These are phyloP conservation scores for Cardiosporidium cionae DNA, from an alignment of 169 alveolate genomes.

Conservation along the genomic window DNA sequence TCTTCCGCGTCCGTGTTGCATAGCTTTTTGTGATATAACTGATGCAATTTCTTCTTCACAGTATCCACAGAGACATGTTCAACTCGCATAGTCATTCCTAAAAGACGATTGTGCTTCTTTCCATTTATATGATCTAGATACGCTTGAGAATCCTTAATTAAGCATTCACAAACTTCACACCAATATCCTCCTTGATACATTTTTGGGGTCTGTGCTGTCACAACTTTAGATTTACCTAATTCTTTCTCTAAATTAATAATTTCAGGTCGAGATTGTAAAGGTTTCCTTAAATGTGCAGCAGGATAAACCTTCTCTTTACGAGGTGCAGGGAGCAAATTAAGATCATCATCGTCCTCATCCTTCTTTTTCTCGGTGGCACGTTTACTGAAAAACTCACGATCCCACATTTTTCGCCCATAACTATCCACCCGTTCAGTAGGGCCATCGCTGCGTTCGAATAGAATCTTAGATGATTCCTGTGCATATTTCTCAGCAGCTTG, in stretches of 20 bases:
- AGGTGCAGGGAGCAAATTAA: conserved; percentile 18
- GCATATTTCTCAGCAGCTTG: too few species aligned
- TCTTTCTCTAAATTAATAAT: conserved; percentile 54
- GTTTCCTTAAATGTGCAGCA: conserved; percentile 28
- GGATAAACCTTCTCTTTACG: conserved; percentile 13
- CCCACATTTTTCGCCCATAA: too few species aligned
- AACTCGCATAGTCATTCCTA: conserved; percentile 86
- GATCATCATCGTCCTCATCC: conserved; percentile 19
- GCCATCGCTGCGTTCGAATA: too few species aligned
- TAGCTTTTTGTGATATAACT: background rate
- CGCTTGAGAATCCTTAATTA: conserved; percentile 71
- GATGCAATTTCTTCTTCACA: conserved; percentile 57
- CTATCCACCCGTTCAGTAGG: too few species aligned
- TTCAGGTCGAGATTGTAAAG: conserved; percentile 56
- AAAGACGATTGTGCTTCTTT: conserved; percentile 74
- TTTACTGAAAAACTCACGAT: too few species aligned
- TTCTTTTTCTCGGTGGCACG: conserved; percentile 15
- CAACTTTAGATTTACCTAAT: conserved; percentile 57
- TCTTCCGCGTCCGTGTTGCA: background rate
- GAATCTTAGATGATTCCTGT: too few species aligned
- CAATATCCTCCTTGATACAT: conserved; percentile 73
- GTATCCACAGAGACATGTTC: conserved; percentile 68
- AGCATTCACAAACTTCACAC: conserved; percentile 74
- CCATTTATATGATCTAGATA: conserved; percentile 87
- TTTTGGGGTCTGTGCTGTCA: conserved; percentile 62